These are phyloP conservation scores for Metrosideros polymorpha DNA, from an alignment of 441 rosid species.

Conservation along the genomic window DNA sequence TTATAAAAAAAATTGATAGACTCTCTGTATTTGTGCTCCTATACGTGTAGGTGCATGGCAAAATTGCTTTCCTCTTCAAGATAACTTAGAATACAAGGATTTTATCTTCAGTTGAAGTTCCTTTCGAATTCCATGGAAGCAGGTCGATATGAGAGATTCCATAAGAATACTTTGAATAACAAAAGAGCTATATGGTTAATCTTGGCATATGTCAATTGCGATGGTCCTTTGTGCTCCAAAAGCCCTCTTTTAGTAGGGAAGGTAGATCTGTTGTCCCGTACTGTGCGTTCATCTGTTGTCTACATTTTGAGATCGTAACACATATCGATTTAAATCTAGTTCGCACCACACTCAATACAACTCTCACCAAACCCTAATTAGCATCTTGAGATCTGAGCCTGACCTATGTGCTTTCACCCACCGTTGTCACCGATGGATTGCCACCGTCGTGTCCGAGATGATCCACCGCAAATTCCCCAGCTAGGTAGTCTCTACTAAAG, in stretches of 20 bases:
- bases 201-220: not conserved
- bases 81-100: not conserved
- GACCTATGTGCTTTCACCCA: not conserved
- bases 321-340: not conserved
- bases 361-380: not conserved
- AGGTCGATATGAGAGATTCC: not conserved
- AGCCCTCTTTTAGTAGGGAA: not conserved
- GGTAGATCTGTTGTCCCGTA: not conserved
- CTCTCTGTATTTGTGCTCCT: not conserved
- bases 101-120: not conserved
- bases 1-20: not conserved
- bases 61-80: not conserved
- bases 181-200: not conserved
- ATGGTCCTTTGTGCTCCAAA: not conserved
- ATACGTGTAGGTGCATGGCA: not conserved
- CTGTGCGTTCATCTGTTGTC: no score
- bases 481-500: not conserved
- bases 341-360: not conserved
- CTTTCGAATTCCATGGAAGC: not conserved
- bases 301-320: not conserved
- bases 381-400: not conserved
- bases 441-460: not conserved
- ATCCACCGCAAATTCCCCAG: not conserved
- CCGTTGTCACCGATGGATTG: not conserved
- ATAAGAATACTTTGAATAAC: not conserved